Evolutionary conservation across 768 basidiomycete species (phyloP).

Genomic region (Russula earlei): DNA sequence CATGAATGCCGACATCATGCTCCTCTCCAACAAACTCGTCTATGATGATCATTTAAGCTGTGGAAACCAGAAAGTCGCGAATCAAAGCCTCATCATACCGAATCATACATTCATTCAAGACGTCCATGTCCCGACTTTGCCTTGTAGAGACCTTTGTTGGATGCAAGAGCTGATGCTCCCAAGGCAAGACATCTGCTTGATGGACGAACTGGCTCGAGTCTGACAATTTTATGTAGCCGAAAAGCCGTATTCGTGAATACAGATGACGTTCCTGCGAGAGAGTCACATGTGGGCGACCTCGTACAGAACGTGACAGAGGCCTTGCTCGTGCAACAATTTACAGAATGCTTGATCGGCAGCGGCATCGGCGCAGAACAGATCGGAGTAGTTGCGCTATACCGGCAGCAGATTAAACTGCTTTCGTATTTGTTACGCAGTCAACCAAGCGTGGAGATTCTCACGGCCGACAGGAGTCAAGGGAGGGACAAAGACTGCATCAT

Average conservation of each 20-base stretch:
- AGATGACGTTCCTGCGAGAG: conserved; percentile 65
- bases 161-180: conserved; percentile 51
- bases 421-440: conserved; percentile 48
- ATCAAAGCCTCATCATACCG: conserved; percentile 46
- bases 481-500: conserved; percentile 93
- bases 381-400: conserved; percentile 84
- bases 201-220: background rate
- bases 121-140: conserved; percentile 35
- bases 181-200: conserved; percentile 37
- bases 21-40: conserved; percentile 77
- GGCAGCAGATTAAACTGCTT: conserved; percentile 91
- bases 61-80: conserved; percentile 65
- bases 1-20: conserved; percentile 97
- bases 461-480: conserved; percentile 90
- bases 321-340: conserved; percentile 52
- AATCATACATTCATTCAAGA: conserved; percentile 33
- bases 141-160: conserved; percentile 51
- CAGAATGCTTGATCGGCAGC: conserved; percentile 50
- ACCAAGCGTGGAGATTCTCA: conserved; percentile 70
- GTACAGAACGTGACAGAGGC: conserved; percentile 88
- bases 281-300: conserved; percentile 78
- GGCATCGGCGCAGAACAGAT: conserved; percentile 66
- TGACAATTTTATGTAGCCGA: conserved; percentile 37
- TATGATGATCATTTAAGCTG: conserved; percentile 72
- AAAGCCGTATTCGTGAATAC: conserved; percentile 94